Base-by-base conservation (phyloP, 306 rosid genomes). In the Arachis stenosperma region DNA sequence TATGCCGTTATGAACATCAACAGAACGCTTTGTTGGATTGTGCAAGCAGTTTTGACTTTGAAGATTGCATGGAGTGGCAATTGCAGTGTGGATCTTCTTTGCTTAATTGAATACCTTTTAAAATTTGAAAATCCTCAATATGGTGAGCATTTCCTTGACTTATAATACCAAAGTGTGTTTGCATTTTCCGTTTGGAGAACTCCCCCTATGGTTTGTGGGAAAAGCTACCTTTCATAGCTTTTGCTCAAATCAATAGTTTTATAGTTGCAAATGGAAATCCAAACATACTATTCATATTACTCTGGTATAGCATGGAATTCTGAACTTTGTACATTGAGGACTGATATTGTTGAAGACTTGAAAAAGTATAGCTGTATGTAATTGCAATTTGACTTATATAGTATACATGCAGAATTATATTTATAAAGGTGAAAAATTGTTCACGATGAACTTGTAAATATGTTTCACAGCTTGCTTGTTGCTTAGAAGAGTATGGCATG, bases 1-100 rank as follows among this genome's bases (percentile, higher is more conserved):
- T 94, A 42, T 94, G 97, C 36, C 97, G 92, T 7, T 94, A 94
- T 33, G 99, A 94, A 77, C 97, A 90, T 59, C 99, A 94, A 79
- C 97, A 94, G 48, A 94, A 89, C 43, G 97, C 97, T 6, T 81
- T 94, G 63, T 79, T 94, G 62, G 99, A 91, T 69, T 89, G 97
- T 37, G 91, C 95, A 3, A 87, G 90, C 84, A 94, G 97, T 85
- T 89, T 94, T 61, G 91, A 90, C 83, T 87, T 91, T 58, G 99
- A 91, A 79, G 97, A 91, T 70, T 91, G 97, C 81, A 76, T 80
- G 88, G 88, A 89, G 57, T 90, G 96, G 96, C 90, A 91, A 86
- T 40, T 84, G 91, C 96, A 87, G 71, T 83, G 90, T 57, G 81
- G 90, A 69, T 69, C 88, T 53, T 79, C 96, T n/a, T 84, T 70